These are phyloP conservation scores for Zygnema circumcarinatum DNA, from an alignment of 139 green algal species.

Conservation along the genomic window DNA sequence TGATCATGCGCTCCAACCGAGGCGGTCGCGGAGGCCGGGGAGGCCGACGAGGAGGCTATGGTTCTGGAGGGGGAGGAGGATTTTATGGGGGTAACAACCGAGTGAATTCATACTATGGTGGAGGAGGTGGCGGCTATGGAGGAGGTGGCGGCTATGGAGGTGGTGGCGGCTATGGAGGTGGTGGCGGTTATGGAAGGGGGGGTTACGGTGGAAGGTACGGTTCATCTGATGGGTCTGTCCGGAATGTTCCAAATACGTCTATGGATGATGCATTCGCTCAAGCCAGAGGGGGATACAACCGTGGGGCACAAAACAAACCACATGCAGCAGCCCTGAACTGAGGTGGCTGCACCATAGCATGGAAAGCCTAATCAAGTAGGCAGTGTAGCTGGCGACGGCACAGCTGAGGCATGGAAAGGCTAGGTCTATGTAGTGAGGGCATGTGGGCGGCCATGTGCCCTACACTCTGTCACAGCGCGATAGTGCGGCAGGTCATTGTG, in stretches of 20 bases:
- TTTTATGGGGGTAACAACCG: slow-evolving; percentile 4
- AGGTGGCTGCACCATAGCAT: background rate
- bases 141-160: slow-evolving; percentile 13
- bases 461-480: too few species aligned
- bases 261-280: background rate
- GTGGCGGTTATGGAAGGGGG: background rate
- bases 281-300: background rate
- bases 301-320: background rate
- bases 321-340: background rate
- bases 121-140: slow-evolving; percentile 30
- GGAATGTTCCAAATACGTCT: background rate
- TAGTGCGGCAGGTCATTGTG: too few species aligned
- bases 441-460: too few species aligned
- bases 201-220: background rate
- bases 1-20: slow-evolving; percentile 22
- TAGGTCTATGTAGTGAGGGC: too few species aligned
- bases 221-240: background rate
- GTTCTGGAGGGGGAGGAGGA: slow-evolving; percentile 7
- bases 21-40: slow-evolving; percentile 29
- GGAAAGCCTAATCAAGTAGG: too few species aligned
- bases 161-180: background rate
- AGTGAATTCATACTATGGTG: slow-evolving; percentile 1
- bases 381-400: too few species aligned
- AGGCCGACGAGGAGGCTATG: slow-evolving; percentile 31
- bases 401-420: too few species aligned